These are phyloP conservation scores for Eudorina sp. DNA, from an alignment of 139 green algal genomes.

Conservation along the genomic window DNA sequence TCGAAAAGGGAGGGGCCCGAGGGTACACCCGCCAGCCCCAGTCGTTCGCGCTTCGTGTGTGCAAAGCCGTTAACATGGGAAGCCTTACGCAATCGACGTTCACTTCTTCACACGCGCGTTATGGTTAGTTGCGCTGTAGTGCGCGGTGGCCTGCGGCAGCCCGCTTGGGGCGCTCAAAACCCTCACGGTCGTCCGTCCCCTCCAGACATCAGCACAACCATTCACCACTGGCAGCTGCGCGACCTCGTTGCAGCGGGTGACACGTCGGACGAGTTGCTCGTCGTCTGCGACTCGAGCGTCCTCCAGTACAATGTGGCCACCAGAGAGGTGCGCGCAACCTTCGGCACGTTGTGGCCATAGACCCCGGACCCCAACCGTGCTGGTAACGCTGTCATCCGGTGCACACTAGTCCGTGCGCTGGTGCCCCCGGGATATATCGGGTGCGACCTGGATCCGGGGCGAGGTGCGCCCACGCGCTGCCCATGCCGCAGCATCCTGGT, in stretches of 20 bases:
- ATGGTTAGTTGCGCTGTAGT: not conserved
- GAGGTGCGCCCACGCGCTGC: too few species aligned
- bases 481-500: too few species aligned
- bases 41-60: too few species aligned
- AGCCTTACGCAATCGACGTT: not conserved
- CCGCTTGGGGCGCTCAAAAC: not conserved
- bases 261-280: constrained; percentile 56
- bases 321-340: constrained; percentile 36
- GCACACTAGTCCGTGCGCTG: too few species aligned
- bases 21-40: too few species aligned
- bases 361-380: too few species aligned
- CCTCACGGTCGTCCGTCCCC: not conserved
- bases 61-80: not conserved
- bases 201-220: constrained; percentile 34
- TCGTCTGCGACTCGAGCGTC: constrained; percentile 44
- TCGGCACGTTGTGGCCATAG: too few species aligned
- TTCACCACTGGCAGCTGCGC: constrained; percentile 82
- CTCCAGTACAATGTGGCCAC: constrained; percentile 41
- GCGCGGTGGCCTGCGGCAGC: not conserved
- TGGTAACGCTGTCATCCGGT: too few species aligned
- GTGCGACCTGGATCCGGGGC: too few species aligned
- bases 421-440: too few species aligned
- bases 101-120: constrained; percentile 1
- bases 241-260: constrained; percentile 80
- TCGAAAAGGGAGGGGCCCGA: not conserved